Evolutionary conservation across 768 basidiomycete species (phyloP).

Genomic region (Phylloporus sp.): DNA sequence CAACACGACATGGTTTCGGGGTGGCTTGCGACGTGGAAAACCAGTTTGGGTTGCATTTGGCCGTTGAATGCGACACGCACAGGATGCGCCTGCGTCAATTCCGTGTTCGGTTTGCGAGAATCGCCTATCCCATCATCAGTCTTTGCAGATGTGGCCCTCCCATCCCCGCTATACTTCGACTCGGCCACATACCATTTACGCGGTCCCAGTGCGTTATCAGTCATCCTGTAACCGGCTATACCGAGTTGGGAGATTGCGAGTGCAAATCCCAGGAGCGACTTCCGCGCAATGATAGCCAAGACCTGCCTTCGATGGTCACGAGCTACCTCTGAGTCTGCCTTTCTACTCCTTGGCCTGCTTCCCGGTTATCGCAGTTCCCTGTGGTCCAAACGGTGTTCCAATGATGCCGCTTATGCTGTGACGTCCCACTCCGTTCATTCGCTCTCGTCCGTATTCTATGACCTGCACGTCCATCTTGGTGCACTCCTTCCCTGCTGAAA

Average conservation of each 20-base stretch:
- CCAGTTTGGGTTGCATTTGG: conserved; percentile 17
- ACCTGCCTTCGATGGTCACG: conserved; percentile 24
- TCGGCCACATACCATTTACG: conserved; percentile 37
- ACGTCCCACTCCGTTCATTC: conserved; percentile 11
- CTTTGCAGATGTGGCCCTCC: conserved; percentile 19
- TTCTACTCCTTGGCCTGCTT: conserved; percentile 24
- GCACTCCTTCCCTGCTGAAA: conserved; percentile 29
- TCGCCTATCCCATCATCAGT: conserved; percentile 13
- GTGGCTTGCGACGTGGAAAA: conserved; percentile 27
- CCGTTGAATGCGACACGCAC: conserved; percentile 33
- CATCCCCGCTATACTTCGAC: conserved; percentile 18
- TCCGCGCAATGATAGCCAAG: conserved; percentile 26
- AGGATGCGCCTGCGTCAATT: conserved; percentile 26
- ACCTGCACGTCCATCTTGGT: conserved; percentile 8
- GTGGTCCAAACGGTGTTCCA: conserved; percentile 6
- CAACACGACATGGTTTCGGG: conserved; percentile 52
- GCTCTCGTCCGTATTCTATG: conserved; percentile 13
- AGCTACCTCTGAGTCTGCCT: conserved; percentile 14
- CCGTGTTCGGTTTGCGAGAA: conserved; percentile 10
- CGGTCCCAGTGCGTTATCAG: conserved; percentile 26
- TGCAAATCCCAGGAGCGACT: neutral
- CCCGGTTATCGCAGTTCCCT: conserved; percentile 7
- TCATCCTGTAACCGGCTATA: conserved; percentile 17
- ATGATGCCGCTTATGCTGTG: conserved; percentile 10
- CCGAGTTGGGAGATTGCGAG: conserved; percentile 6